phyloP scores from a whole-genome alignment of 2,329 filamentous ascomycete species.

The Aurifilum marmelostoma region DNA sequence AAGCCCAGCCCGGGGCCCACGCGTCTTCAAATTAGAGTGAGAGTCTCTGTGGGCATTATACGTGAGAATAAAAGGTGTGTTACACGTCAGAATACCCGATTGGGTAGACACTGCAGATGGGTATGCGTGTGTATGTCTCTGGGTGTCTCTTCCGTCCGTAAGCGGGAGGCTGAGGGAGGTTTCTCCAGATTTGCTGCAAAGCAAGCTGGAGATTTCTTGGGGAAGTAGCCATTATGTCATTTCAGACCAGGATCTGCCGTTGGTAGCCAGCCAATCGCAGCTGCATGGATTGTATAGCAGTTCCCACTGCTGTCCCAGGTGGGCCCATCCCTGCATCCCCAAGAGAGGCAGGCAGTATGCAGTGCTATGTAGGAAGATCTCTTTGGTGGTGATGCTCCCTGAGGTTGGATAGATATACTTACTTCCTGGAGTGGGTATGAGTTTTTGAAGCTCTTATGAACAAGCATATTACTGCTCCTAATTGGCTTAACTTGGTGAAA shows the following conservation, averaged over 20 bases:
- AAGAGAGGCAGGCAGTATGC: no score
- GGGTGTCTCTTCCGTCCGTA: conserved; percentile 10
- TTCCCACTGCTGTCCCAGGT: neutral
- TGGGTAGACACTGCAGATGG: neutral
- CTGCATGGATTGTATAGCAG: conserved; percentile 3
- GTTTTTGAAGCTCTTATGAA: no score
- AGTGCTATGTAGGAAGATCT: no score
- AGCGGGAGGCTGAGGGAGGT: neutral
- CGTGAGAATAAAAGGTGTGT: no score
- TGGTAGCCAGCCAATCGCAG: conserved; percentile 26
- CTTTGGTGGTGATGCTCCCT: neutral
- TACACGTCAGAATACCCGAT: neutral
- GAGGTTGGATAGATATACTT: neutral
- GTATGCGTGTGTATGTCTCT: neutral
- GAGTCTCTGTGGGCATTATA: conserved; percentile 20
- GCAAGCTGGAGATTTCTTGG: neutral
- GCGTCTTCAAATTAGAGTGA: conserved; percentile 20
- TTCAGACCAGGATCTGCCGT: conserved; percentile 15
- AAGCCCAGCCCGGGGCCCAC: conserved; percentile 24
- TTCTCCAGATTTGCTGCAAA: no score
- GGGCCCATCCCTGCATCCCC: neutral
- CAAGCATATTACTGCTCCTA: neutral
- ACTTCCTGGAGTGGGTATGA: no score
- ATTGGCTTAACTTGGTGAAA: neutral
- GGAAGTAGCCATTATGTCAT: conserved; percentile 26